Evolutionary conservation across 495 filamentous ascomycete species (phyloP).

Genomic region (Sabuloglossum arenarium): DNA sequence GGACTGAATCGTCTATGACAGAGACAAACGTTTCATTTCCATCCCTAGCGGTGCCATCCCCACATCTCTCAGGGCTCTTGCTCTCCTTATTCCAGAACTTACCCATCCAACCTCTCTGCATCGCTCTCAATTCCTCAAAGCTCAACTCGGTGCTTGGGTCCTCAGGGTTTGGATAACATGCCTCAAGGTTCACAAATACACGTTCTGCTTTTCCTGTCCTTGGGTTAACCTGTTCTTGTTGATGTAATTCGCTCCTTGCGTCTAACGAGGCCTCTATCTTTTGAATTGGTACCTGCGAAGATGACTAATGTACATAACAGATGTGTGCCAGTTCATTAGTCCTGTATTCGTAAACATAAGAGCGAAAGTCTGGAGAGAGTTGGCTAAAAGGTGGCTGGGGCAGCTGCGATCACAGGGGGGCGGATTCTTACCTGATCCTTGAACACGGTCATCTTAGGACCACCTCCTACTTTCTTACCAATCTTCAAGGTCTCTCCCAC

Average conservation of each 20-base stretch:
- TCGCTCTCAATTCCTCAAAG: constrained; percentile 80
- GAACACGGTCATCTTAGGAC: constrained; percentile 76
- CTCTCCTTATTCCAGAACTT: constrained; percentile 34
- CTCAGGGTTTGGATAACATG: constrained; percentile 57
- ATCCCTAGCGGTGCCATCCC: neutral
- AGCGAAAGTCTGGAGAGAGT: constrained; percentile 4
- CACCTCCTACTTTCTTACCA: constrained; percentile 52
- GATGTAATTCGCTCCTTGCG: constrained; percentile 29
- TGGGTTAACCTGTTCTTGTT: constrained; percentile 57
- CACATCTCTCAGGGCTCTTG: constrained; percentile 8
- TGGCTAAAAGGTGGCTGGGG: neutral
- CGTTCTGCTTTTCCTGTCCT: constrained; percentile 60
- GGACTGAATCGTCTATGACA: neutral
- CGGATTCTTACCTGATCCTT: constrained; percentile 73
- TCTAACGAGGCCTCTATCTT: constrained; percentile 18
- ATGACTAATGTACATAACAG: constrained; percentile 30
- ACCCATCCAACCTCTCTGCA: constrained; percentile 54
- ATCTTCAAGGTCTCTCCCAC: constrained; percentile 77
- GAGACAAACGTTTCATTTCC: neutral
- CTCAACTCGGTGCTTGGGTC: constrained; percentile 51
- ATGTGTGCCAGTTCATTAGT: constrained; percentile 59
- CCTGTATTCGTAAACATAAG: constrained; percentile 85
- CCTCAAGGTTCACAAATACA: constrained; percentile 67
- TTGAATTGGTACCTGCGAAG: constrained; percentile 14
- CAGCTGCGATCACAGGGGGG: constrained; percentile 2